These are phyloP conservation scores for Forsythia suspensa DNA, from an alignment of 257 asterid genomes.

Conservation along the genomic window DNA sequence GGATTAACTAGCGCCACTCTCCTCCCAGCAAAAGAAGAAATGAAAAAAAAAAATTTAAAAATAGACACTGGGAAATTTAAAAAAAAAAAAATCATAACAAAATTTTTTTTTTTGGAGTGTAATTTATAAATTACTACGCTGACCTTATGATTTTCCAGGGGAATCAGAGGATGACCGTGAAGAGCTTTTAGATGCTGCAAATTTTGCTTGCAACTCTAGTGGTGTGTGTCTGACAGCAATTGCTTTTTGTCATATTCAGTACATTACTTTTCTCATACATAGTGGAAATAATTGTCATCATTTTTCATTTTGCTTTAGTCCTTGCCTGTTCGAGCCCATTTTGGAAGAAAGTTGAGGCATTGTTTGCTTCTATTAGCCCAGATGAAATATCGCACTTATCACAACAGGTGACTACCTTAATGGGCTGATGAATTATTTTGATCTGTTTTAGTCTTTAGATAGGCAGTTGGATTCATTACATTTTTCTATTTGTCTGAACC, in stretches of 20 bases:
- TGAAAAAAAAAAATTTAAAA: not conserved
- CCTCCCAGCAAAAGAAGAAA: not conserved
- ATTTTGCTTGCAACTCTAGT: slow-evolving; percentile 58
- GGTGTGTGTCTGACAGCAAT: slow-evolving; percentile 40
- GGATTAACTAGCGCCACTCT: not conserved
- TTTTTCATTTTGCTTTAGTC: slow-evolving; percentile 42
- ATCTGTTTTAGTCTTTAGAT: slow-evolving; percentile 2
- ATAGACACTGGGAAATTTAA: not conserved
- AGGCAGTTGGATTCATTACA: slow-evolving; percentile 12
- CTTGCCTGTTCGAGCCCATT: slow-evolving; percentile 69
- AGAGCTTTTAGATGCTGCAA: slow-evolving; percentile 79
- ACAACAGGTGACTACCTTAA: slow-evolving; percentile 55
- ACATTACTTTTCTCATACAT: slow-evolving; percentile 2
- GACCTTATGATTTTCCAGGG: slow-evolving; percentile 49
- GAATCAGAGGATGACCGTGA: slow-evolving; percentile 90
- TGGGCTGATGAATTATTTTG: slow-evolving; percentile 18
- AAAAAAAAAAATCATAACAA: not conserved
- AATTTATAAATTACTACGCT: not conserved
- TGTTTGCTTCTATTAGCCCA: slow-evolving; percentile 61
- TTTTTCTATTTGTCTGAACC: slow-evolving; percentile 27
- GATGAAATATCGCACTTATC: slow-evolving; percentile 65
- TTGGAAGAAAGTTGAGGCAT: slow-evolving; percentile 79
- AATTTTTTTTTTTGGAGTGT: slow-evolving; percentile 1
- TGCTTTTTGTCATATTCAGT: not conserved
- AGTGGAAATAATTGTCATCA: slow-evolving; percentile 11